These are phyloP conservation scores for Coemansia sp. DNA, from an alignment of 192 early-diverging fungal genomes.

Conservation along the genomic window DNA sequence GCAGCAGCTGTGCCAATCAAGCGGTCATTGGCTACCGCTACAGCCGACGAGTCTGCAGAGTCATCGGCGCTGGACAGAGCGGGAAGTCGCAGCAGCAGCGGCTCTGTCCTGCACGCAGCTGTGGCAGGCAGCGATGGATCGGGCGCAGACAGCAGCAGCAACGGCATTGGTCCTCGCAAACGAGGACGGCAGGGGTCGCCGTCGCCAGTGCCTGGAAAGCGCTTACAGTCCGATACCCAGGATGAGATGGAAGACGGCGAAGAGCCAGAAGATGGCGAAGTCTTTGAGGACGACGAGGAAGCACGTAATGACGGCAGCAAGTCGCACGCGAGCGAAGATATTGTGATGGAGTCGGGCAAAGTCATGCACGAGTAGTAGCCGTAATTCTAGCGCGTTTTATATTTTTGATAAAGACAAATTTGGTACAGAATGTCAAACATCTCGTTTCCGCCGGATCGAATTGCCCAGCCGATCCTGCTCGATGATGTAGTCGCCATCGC, in stretches of 20 bases:
- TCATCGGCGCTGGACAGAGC: not conserved
- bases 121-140: not conserved
- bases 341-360: slow-evolving; percentile 49
- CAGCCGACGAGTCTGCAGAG: slow-evolving; percentile 9
- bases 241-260: slow-evolving; percentile 43
- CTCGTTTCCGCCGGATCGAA: slow-evolving; percentile 39
- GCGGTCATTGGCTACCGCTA: slow-evolving; percentile 25
- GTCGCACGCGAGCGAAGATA: slow-evolving; percentile 41
- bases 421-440: not conserved
- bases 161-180: slow-evolving; percentile 32
- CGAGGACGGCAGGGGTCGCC: slow-evolving; percentile 40
- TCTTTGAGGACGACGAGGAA: slow-evolving; percentile 44
- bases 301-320: slow-evolving; percentile 20
- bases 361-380: slow-evolving; percentile 21
- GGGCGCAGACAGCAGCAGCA: slow-evolving; percentile 4
- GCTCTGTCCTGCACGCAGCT: not conserved
- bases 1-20: slow-evolving; percentile 45
- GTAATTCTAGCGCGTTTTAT: not conserved
- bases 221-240: not conserved
- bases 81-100: not conserved
- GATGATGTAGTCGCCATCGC: slow-evolving; percentile 30
- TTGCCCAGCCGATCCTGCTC: slow-evolving; percentile 49
- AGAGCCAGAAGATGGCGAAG: slow-evolving; percentile 50
- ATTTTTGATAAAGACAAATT: not conserved
- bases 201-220: slow-evolving; percentile 13